Evolutionary conservation across 148 eudicot species (phyloP), one percentile per base, ranked within the genome.

Genomic region (Limonium bicolor): DNA sequence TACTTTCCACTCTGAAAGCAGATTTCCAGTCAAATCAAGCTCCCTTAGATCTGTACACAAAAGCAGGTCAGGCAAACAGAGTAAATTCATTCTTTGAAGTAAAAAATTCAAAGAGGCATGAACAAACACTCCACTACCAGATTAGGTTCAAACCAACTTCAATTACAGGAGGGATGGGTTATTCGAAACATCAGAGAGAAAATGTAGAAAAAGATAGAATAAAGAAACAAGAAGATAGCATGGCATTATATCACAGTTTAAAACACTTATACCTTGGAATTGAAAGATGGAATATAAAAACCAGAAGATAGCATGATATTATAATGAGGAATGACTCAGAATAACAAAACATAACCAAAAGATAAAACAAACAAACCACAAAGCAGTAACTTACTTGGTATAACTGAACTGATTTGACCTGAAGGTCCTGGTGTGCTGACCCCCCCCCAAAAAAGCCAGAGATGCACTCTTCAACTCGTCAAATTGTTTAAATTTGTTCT

Each of bases 21-120:
- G 60, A 66, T 84, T 90, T 64, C 88, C 99, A 43, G 93, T 78
- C 68, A 90, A 71, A 64, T 90, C 99, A 38, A 90, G 99, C 73
- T 81, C 95, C 79, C 77, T 80, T 25, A 84, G 24, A 58, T 78
- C 97, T 90, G 92, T 60, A 66, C n/a, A n/a, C n/a, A n/a, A n/a
- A n/a, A n/a, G n/a, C 27, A 41, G 23, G 13, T 15, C 22, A 18
- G 44, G 23, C 20, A 40, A 40, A 40, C 44, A 40, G 19, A 26
- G 22, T 6, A 3, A 18, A 18, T 2, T 11, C 10, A n/a, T n/a
- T n/a, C n/a, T n/a, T n/a, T n/a, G n/a, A n/a, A n/a, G n/a, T n/a
- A n/a, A n/a, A n/a, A n/a, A n/a, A n/a, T n/a, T n/a, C n/a, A n/a
- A n/a, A n/a, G n/a, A n/a, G n/a, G n/a, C n/a, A n/a, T n/a, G n/a